phyloP scores from a whole-genome alignment of 2,329 filamentous ascomycete genomes.

The Huntiella savannae region DNA sequence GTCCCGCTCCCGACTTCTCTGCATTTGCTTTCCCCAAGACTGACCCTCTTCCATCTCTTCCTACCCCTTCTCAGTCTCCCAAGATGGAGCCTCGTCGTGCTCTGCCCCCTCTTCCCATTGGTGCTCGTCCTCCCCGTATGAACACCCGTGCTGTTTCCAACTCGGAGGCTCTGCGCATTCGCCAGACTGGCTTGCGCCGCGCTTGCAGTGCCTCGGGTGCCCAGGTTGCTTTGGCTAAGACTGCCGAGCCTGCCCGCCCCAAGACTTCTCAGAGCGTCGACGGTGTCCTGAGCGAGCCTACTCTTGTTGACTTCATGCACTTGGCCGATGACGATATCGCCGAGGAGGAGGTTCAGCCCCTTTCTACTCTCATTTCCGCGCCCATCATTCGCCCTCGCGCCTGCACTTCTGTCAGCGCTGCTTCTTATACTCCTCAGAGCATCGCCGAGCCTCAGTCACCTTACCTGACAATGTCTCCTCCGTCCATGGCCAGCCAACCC shows the following conservation, averaged over 20 bases:
- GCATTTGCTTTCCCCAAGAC: constrained; percentile 8
- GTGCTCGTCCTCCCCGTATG: not conserved
- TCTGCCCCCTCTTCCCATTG: not conserved
- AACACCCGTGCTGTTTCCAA: not conserved
- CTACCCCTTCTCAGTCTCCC: constrained; percentile 7
- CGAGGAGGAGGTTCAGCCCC: constrained; percentile 18
- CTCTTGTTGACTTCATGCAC: constrained; percentile 32
- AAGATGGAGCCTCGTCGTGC: constrained; percentile 2
- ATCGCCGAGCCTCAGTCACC: constrained; percentile 13
- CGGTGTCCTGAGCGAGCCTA: constrained; percentile 28
- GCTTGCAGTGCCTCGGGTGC: constrained; percentile 8
- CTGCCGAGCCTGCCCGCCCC: not conserved
- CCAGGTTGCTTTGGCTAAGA: constrained; percentile 2
- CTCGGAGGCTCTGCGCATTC: constrained; percentile 1
- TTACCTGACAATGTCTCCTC: constrained; percentile 26
- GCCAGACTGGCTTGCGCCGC: constrained; percentile 1
- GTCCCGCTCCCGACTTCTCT: constrained; percentile 10
- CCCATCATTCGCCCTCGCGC: constrained; percentile 6
- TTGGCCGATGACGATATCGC: constrained; percentile 40
- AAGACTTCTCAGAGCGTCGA: constrained; percentile 9
- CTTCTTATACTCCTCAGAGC: too few relatives aligned
- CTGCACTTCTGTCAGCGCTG: not conserved
- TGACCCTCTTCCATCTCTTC: not conserved
- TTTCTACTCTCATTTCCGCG: constrained; percentile 1
- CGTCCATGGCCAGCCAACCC: constrained; percentile 22